Conservation (phyloP, 768 basidiomycete genomes). For the Pulveroboletus sp. region DNA sequence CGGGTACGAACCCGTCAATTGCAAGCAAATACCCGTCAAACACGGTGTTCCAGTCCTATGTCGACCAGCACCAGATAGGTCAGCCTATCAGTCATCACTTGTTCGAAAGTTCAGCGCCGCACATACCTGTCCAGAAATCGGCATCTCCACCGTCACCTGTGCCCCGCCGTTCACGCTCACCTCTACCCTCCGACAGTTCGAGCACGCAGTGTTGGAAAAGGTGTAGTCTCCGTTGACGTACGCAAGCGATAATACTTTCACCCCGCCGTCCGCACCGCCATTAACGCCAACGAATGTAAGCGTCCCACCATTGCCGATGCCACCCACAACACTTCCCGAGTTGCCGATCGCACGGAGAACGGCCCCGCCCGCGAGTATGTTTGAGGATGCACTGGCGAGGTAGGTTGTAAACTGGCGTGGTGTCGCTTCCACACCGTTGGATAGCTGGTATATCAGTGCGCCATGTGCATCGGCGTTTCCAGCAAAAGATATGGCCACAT, state of each 20-base stretch:
- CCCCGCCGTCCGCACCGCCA: background rate
- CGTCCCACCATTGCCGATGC: conserved; percentile 1
- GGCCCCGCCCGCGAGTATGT: conserved; percentile 5
- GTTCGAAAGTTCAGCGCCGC: too few species aligned
- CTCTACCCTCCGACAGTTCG: conserved; percentile 7
- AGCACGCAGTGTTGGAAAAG: conserved; percentile 2
- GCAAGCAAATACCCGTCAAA: conserved; percentile 1
- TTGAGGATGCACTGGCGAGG: background rate
- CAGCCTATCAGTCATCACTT: background rate
- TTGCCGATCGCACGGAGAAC: background rate
- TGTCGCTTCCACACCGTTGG: background rate
- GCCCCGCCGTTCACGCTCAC: conserved; percentile 4
- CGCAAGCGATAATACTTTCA: conserved; percentile 1
- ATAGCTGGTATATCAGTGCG: conserved; percentile 2
- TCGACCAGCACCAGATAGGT: background rate
- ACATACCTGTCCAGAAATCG: conserved; percentile 6
- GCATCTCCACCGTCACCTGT: conserved; percentile 6
- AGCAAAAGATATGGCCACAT: background rate
- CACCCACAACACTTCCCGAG: background rate
- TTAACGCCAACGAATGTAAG: conserved; percentile 8
- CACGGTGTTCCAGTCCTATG: conserved; percentile 4
- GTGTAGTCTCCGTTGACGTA: conserved; percentile 11
- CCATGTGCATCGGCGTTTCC: conserved; percentile 1
- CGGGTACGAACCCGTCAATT: conserved; percentile 11
- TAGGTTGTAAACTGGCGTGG: background rate